Conservation (phyloP, 768 basidiomycete genomes). For the Serendipita vermifera region DNA sequence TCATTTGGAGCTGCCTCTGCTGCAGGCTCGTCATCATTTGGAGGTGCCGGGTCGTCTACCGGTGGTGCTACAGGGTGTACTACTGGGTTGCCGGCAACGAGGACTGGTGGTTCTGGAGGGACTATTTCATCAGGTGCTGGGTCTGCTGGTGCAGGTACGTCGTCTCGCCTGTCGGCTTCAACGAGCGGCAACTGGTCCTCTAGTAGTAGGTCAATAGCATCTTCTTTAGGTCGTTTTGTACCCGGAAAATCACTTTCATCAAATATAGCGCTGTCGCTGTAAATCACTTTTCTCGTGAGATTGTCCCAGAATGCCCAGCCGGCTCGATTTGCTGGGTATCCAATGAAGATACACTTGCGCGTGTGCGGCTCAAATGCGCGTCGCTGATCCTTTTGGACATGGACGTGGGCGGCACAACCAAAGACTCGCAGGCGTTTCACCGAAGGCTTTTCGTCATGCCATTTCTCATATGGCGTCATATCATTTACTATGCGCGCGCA, state of each 20-base stretch:
- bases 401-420: conserved; percentile 31
- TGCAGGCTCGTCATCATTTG: too few species aligned
- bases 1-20: too few species aligned
- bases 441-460: conserved; percentile 14
- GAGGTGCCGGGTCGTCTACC: too few species aligned
- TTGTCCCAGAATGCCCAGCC: conserved; percentile 29
- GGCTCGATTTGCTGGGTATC: conserved; percentile 24
- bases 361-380: conserved; percentile 14
- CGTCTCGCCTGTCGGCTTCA: too few species aligned
- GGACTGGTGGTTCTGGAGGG: neutral
- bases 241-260: conserved; percentile 24
- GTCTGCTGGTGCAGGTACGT: neutral
- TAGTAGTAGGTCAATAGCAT: neutral
- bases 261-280: conserved; percentile 23
- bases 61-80: too few species aligned
- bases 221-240: neutral
- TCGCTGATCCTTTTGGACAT: conserved; percentile 23
- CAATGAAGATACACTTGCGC: conserved; percentile 28
- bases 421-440: conserved; percentile 27
- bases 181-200: neutral
- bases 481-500: conserved; percentile 11
- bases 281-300: conserved; percentile 19
- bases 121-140: neutral
- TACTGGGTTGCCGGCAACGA: too few species aligned
- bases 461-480: conserved; percentile 15